Percentiles rank a stretch among this genome's conserved stretches.
Evolutionary conservation across 2,329 filamentous ascomycete species (phyloP).

Genomic region (Pseudocercospora ulei): DNA sequence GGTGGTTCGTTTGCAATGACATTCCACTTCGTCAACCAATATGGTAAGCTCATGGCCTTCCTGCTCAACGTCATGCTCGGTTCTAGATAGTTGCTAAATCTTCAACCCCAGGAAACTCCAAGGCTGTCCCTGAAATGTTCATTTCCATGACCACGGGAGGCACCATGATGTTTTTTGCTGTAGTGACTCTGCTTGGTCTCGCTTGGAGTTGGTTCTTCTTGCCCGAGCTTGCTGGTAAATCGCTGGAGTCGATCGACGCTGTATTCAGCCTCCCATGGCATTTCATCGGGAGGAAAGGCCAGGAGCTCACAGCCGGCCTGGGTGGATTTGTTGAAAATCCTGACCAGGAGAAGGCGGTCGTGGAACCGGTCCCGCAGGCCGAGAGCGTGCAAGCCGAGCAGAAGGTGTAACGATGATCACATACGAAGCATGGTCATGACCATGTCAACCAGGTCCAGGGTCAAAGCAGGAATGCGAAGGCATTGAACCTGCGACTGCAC

Average conservation of each 20-base stretch:
- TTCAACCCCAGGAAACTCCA: no score
- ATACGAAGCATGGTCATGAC: neutral
- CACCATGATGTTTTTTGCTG: constrained; percentile 68
- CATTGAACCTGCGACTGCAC: no score
- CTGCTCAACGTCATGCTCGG: no score
- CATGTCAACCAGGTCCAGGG: neutral
- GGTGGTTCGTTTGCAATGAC: constrained; percentile 65
- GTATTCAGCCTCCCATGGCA: constrained; percentile 60
- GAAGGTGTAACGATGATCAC: constrained; percentile 11
- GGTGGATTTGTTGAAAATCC: constrained; percentile 26
- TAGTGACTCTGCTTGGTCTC: constrained; percentile 56
- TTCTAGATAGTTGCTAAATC: neutral
- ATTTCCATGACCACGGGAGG: constrained; percentile 51
- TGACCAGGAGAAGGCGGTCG: constrained; percentile 20
- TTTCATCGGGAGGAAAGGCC: constrained; percentile 51
- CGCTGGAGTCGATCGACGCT: constrained; percentile 49
- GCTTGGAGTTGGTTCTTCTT: constrained; percentile 53
- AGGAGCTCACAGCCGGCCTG: constrained; percentile 25
- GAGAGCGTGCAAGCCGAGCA: constrained; percentile 20
- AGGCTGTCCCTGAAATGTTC: constrained; percentile 65
- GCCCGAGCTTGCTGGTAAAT: constrained; percentile 44
- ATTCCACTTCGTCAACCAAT: constrained; percentile 61
- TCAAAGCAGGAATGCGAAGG: no score
- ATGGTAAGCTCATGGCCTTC: no score
- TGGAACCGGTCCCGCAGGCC: constrained; percentile 22